Evolutionary conservation across 1,284 basidiomycete species (phyloP).

Genomic region (Cerioporus squamosus): DNA sequence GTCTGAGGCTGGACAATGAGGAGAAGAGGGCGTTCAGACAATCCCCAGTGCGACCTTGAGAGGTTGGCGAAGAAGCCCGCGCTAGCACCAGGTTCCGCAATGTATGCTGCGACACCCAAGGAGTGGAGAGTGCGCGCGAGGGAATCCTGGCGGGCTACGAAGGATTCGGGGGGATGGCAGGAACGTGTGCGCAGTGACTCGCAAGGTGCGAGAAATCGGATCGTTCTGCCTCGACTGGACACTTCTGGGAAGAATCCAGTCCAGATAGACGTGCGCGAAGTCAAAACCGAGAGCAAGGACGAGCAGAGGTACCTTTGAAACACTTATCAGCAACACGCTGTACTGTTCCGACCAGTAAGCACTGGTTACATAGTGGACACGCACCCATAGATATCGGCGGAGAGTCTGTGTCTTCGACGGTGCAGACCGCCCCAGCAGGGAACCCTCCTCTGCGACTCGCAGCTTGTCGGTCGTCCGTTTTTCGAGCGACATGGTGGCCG

Average conservation of each 20-base stretch:
- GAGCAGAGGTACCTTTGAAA: conserved; percentile 2
- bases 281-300: neutral
- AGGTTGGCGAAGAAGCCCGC: conserved; percentile 76
- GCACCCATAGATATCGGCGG: conserved; percentile 3
- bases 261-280: conserved; percentile 7
- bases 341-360: no score
- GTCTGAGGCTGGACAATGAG: conserved; percentile 60
- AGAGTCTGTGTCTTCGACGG: neutral
- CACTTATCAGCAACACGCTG: neutral
- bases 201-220: conserved; percentile 45
- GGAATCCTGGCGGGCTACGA: conserved; percentile 52
- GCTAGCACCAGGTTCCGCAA: conserved; percentile 78
- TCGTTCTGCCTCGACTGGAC: no score
- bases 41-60: conserved; percentile 62
- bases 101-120: conserved; percentile 63
- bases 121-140: conserved; percentile 55
- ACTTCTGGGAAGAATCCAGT: neutral
- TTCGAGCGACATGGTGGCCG: no score
- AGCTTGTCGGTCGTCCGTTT: neutral
- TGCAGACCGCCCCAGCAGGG: neutral
- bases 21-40: conserved; percentile 81
- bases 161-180: conserved; percentile 56
- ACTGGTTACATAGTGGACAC: neutral
- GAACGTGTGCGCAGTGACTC: conserved; percentile 53
- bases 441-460: neutral